Conservation (phyloP, 2,329 filamentous ascomycete species). For the Achaetomium macrosporum region DNA sequence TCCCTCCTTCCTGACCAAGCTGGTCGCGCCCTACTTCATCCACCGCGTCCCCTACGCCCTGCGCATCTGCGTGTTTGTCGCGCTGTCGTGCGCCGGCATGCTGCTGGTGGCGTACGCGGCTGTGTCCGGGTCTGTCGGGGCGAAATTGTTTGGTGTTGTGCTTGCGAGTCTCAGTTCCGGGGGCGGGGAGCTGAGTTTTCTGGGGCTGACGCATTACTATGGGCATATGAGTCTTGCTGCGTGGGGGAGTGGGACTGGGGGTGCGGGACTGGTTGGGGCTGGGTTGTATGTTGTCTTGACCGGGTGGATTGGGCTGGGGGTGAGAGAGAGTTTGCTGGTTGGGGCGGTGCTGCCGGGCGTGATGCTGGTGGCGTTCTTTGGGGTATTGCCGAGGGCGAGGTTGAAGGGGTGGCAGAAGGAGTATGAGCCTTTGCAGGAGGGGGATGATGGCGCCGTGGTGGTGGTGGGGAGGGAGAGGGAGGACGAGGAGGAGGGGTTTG, state of each 20-base stretch:
- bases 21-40: slow-evolving; percentile 90
- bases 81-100: slow-evolving; percentile 78
- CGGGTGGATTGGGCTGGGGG: slow-evolving; percentile 68
- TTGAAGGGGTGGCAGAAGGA: slow-evolving; percentile 43
- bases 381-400: slow-evolving; percentile 64
- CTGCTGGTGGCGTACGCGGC: slow-evolving; percentile 74
- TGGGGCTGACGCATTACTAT: slow-evolving; percentile 90
- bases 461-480: slow-evolving; percentile 33
- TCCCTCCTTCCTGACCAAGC: slow-evolving; percentile 81
- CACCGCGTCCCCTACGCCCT: slow-evolving; percentile 74
- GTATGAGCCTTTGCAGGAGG: slow-evolving; percentile 33
- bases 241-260: slow-evolving; percentile 90
- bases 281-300: slow-evolving; percentile 84
- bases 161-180: slow-evolving; percentile 75
- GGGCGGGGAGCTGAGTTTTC: slow-evolving; percentile 82
- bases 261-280: slow-evolving; percentile 79
- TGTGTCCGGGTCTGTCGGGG: slow-evolving; percentile 52
- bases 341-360: slow-evolving; percentile 73
- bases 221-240: slow-evolving; percentile 79
- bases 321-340: slow-evolving; percentile 66
- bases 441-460: slow-evolving; percentile 29
- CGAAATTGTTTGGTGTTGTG: slow-evolving; percentile 77
- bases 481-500: slow-evolving; percentile 29
- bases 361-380: slow-evolving; percentile 84
- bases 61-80: slow-evolving; percentile 69